Evolutionary conservation across 2,329 filamentous ascomycete genomes (phyloP), one percentile per base, ranked within the genome.

Genomic region (Pseudocercospora fuligena): DNA sequence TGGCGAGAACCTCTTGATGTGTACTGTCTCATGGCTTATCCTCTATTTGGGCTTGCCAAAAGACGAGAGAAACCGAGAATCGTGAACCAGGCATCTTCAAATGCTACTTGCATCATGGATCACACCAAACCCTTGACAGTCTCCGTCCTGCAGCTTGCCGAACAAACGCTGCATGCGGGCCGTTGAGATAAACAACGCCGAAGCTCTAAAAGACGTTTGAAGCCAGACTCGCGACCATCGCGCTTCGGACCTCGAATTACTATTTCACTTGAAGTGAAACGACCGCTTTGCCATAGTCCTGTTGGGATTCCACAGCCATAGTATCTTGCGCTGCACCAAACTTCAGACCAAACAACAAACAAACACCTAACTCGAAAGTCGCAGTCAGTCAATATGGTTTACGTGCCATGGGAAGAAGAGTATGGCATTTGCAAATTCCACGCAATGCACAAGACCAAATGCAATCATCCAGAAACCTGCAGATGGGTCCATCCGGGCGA

Each of bases 361-460:
- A 46, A 57, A 57, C n/a, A 40, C 23, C 31, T 21, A 46, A 36
- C 7, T 62, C 46, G 14, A 33, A 53, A 27, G 5, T 27, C 19
- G 25, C 11, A 54, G 51, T 14, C 27, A 54, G 61, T 23, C 47
- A 63, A 16, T 9, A 73, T 73, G 73, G 67, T 70, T 16, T 70
- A 62, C 64, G 69, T 74, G 14, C 61, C 67, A 29, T 74, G 73
- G 73, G 61, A 66, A 47, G 59, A 65, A 14, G n/a, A 58, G n/a
- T 64, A 68, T n/a, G 70, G 72, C 51, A 73, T 74, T 54, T 74
- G 73, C 70, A 69, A 66, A 60, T 70, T 63, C 61, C 65, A 69
- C 65, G 73, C 65, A 19, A 60, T 67, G 63, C 43, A 60, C 31
- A 49, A 64, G 11, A 60, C 65, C 5, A 65, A 63, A 46, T 72